These are phyloP conservation scores for Apiotrichum brassicae DNA, from an alignment of 1,284 basidiomycete genomes.

Conservation along the genomic window DNA sequence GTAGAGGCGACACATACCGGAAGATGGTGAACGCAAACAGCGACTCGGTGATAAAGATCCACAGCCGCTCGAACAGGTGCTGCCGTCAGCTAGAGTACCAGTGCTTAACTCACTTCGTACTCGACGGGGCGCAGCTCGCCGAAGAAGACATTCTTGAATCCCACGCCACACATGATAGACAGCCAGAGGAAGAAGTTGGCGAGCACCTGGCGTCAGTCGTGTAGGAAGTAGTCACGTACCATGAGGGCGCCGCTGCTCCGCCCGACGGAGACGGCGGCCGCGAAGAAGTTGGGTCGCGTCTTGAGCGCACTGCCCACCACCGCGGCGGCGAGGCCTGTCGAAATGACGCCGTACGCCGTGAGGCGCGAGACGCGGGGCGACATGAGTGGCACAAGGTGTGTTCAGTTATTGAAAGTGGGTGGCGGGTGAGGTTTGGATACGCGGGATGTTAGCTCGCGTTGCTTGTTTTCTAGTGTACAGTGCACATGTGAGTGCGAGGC, in stretches of 20 bases:
- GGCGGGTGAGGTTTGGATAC: too few relatives aligned
- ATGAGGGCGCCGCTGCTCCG: conserved; percentile 83
- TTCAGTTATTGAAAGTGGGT: too few relatives aligned
- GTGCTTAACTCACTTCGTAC: conserved; percentile 64
- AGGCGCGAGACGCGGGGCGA: conserved; percentile 43
- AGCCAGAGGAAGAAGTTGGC: conserved; percentile 83
- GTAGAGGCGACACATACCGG: conserved; percentile 48
- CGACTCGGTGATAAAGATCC: conserved; percentile 97
- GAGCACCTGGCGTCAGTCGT: conserved; percentile 59
- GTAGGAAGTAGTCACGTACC: conserved; percentile 51
- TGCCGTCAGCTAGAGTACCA: conserved; percentile 33
- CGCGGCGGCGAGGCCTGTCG: conserved; percentile 62
- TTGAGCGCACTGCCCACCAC: conserved; percentile 72
- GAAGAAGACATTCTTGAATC: conserved; percentile 84
- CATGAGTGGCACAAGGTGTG: not conserved
- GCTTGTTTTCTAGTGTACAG: too few relatives aligned
- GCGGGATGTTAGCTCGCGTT: too few relatives aligned
- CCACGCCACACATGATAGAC: conserved; percentile 66
- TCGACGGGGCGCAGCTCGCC: conserved; percentile 81
- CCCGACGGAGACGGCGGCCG: conserved; percentile 84
- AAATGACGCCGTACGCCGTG: conserved; percentile 62
- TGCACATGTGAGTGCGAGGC: too few relatives aligned
- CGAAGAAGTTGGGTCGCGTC: conserved; percentile 87
- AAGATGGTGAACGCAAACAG: conserved; percentile 95
- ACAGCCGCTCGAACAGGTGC: conserved; percentile 85